These are phyloP conservation scores for Melampsora abietis-canadensis DNA, from an alignment of 1,284 basidiomycete species.

Conservation along the genomic window DNA sequence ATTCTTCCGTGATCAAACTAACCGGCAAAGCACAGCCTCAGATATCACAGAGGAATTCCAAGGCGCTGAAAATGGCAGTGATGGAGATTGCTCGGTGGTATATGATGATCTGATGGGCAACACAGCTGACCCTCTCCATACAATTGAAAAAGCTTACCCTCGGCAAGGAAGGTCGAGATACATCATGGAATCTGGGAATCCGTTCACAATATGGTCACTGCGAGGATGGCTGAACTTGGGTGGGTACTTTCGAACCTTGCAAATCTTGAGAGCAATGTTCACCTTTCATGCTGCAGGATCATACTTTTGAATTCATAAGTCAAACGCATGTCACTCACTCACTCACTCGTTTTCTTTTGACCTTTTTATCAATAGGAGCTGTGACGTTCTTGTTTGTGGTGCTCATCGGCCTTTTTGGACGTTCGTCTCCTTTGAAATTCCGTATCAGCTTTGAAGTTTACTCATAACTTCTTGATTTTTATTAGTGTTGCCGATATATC, in stretches of 20 bases:
- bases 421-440: background rate
- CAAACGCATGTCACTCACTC: too few species aligned
- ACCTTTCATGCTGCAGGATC: background rate
- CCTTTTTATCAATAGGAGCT: background rate
- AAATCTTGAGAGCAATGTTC: background rate
- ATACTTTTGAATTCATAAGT: too few species aligned
- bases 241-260: background rate
- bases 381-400: background rate
- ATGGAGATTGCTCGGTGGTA: background rate
- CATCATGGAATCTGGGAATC: background rate
- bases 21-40: background rate
- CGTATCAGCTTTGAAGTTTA: background rate
- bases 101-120: background rate
- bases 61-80: background rate
- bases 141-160: background rate
- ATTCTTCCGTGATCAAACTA: background rate
- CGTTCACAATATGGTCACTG: conserved; percentile 6
- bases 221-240: conserved; percentile 3
- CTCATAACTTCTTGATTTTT: background rate
- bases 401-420: background rate
- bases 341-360: too few species aligned
- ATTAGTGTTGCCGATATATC: background rate
- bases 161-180: conserved; percentile 6
- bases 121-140: conserved; percentile 2
- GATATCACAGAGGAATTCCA: background rate